Conservation (phyloP, 2,329 filamentous ascomycete genomes). For the Knufia fluminis region DNA sequence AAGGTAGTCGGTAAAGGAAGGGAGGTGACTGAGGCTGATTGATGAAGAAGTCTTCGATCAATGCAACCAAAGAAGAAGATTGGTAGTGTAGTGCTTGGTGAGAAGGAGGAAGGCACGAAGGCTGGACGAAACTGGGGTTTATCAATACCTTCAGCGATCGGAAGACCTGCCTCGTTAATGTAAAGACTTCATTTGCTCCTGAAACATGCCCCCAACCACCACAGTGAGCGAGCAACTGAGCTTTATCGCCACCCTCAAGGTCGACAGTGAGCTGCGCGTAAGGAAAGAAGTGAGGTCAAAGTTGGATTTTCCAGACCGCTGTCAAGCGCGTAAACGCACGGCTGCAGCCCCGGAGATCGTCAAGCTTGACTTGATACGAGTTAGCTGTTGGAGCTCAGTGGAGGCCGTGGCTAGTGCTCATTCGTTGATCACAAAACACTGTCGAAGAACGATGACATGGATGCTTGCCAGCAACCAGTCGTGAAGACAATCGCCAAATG, state of each 20-base stretch:
- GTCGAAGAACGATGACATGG: too few species aligned
- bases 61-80: neutral
- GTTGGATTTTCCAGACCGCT: neutral
- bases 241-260: neutral
- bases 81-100: slow-evolving; percentile 3
- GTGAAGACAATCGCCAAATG: too few species aligned
- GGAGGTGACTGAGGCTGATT: neutral
- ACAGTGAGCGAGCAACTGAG: slow-evolving; percentile 1
- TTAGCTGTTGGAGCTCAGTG: too few species aligned
- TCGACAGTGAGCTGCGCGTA: neutral
- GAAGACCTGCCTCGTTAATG: neutral
- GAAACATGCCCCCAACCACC: neutral
- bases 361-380: too few species aligned
- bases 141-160: neutral
- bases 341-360: too few species aligned
- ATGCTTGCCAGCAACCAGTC: too few species aligned
- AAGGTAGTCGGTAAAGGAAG: neutral
- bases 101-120: neutral
- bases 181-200: neutral
- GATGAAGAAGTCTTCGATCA: neutral
- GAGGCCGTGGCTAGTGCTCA: too few species aligned
- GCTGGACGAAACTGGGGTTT: neutral
- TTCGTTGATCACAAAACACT: too few species aligned
- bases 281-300: neutral
- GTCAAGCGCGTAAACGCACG: too few species aligned